Conservation (phyloP, 2,329 filamentous ascomycete genomes). For the Periconia macrospinosa region DNA sequence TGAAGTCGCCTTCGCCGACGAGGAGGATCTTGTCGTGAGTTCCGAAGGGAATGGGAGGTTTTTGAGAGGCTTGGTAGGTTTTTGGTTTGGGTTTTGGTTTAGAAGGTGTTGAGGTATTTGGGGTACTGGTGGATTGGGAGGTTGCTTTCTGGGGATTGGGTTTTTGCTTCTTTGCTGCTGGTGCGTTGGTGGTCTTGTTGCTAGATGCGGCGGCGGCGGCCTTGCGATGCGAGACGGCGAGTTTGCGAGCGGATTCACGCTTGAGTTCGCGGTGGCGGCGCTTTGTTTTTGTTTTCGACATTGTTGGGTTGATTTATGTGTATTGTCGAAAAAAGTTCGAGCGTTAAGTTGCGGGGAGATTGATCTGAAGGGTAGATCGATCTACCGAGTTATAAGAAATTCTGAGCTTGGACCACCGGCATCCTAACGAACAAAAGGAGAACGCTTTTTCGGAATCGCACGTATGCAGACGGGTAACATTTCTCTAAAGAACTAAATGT, state of each 20-base stretch:
- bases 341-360: slow-evolving; percentile 24
- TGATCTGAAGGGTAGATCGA: neutral
- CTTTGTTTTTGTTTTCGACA: slow-evolving; percentile 42
- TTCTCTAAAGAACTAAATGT: slow-evolving; percentile 42
- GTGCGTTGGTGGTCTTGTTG: slow-evolving; percentile 4
- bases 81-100: slow-evolving; percentile 17
- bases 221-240: slow-evolving; percentile 28
- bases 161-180: slow-evolving; percentile 16
- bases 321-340: slow-evolving; percentile 1
- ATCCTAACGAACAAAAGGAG: no score
- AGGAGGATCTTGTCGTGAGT: slow-evolving; percentile 70
- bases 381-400: slow-evolving; percentile 2
- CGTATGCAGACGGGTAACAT: slow-evolving; percentile 23
- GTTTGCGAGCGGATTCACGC: slow-evolving; percentile 33
- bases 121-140: slow-evolving; percentile 10
- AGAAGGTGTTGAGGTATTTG: slow-evolving; percentile 17
- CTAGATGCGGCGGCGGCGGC: slow-evolving; percentile 10
- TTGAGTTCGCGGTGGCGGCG: slow-evolving; percentile 37
- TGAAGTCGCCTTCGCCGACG: slow-evolving; percentile 78
- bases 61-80: slow-evolving; percentile 30
- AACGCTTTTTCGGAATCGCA: neutral
- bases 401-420: slow-evolving; percentile 25
- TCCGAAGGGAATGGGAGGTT: slow-evolving; percentile 68
- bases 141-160: slow-evolving; percentile 1
- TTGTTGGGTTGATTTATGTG: slow-evolving; percentile 5